phyloP scores from a whole-genome alignment of 495 filamentous ascomycete species.

The Aspergillus ostianus region DNA sequence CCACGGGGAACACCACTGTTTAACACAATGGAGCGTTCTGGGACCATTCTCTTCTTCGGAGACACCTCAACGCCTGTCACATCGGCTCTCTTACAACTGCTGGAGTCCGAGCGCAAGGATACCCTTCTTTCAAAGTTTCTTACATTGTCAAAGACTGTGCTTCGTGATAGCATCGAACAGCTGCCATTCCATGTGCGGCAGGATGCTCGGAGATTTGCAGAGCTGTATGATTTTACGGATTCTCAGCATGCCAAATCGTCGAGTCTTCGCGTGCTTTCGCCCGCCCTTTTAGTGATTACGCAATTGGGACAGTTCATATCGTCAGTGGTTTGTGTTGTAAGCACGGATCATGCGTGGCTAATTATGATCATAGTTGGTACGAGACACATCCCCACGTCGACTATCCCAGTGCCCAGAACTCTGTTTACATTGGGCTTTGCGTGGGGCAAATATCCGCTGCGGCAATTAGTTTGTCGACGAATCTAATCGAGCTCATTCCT shows the following conservation, averaged over 20 bases:
- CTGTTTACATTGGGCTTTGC: constrained; percentile 44
- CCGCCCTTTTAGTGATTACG: neutral
- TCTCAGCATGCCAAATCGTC: neutral
- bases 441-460: constrained; percentile 69
- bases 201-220: neutral
- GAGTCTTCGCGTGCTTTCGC: neutral
- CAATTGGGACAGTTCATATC: neutral
- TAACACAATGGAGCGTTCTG: neutral
- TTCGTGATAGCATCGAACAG: neutral
- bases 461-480: constrained; percentile 65
- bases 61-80: neutral
- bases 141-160: neutral
- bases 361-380: neutral
- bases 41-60: neutral
- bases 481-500: constrained; percentile 64
- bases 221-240: neutral
- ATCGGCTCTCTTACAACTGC: neutral
- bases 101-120: neutral
- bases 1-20: neutral
- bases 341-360: neutral
- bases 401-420: neutral
- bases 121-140: neutral
- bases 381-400: neutral
- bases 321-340: neutral
- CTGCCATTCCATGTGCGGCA: neutral